Percentiles rank a stretch among this genome's conserved stretches.
These are phyloP conservation scores for Cornus kousa DNA, from an alignment of 148 eudicot genomes.

Conservation along the genomic window DNA sequence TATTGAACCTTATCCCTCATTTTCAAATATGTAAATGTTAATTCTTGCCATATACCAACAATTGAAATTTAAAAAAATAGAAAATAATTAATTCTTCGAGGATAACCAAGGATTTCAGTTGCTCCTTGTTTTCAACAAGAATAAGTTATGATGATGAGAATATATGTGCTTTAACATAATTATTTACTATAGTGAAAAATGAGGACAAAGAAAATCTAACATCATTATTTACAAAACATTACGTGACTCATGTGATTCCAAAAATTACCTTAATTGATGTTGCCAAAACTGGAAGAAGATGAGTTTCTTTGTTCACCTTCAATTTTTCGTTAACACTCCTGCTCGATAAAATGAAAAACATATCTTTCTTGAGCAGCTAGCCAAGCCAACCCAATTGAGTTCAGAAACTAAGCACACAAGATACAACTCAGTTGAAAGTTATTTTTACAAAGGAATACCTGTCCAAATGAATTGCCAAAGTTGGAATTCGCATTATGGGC, in stretches of 20 bases:
- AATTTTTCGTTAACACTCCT: conserved; percentile 80
- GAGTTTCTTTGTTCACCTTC: conserved; percentile 82
- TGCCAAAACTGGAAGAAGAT: conserved; percentile 90
- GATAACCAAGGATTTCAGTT: neutral
- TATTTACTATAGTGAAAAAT: neutral
- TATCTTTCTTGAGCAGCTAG: neutral
- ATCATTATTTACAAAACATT: neutral
- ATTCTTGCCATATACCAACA: neutral
- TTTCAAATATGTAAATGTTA: neutral
- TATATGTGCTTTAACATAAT: neutral
- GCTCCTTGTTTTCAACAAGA: neutral
- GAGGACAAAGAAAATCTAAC: neutral
- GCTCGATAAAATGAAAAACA: conserved; percentile 21
- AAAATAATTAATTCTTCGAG: neutral
- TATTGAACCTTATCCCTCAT: neutral
- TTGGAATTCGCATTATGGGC: conserved; percentile 96
- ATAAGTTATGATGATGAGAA: neutral
- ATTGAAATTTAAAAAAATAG: neutral
- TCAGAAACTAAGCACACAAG: neutral
- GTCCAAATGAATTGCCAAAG: conserved; percentile 94
- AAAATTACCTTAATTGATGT: conserved; percentile 80
- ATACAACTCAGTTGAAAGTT: neutral
- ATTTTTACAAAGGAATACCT: conserved; percentile 39
- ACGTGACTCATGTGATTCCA: neutral
- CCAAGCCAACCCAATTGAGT: neutral